Evolutionary conservation across 2,329 filamentous ascomycete genomes (phyloP), one percentile per base, ranked within the genome.

Genomic region (Pestalotiopsis sp.): DNA sequence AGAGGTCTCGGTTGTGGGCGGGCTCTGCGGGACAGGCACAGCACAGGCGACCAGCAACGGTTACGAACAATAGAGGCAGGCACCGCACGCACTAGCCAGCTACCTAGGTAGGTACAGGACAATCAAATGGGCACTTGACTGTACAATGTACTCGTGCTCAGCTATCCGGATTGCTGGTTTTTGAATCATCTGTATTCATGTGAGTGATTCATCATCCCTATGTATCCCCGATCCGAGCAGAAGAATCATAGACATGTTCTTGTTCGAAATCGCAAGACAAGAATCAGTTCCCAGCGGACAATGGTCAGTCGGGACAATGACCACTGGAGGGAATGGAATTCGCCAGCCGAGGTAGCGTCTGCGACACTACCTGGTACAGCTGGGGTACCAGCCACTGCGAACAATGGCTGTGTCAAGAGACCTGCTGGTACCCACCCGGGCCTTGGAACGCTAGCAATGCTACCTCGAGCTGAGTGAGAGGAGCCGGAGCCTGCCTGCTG

Each of bases 381-480:
- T 71, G 69, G 71, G 71, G 74, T 75, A 75, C 31, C 68, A 73
- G 69, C 70, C 72, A 73, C 71, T 70, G 71, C 71, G 66, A 66
- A 68, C 70, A 73, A 75, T 75, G 71, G 73, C 71, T 68, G 71
- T 72, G 71, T 72, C 69, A 70, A 70, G 71, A 70, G 71, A 72
- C 72, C 69, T 71, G 69, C 66, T 67, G 71, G 68, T 74, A 75
- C 74, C 72, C 70, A 61, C 62, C 58, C 65, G 71, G 67, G 71
- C 69, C 70, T 36, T 70, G 65, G 70, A 67, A 70, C 70, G 66
- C 68, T 71, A 73, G 63, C 49, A 66, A 25, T 66, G 63, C 49
- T 41, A 56, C 27, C 63, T 49, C 39, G 25, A 23, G 41, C 41
- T 20, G 23, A 23, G 62, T 36, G 31, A 17, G 23, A 39, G 41